These are phyloP conservation scores for Desmodesmus armatus DNA, from an alignment of 139 green algal species.

Conservation along the genomic window DNA sequence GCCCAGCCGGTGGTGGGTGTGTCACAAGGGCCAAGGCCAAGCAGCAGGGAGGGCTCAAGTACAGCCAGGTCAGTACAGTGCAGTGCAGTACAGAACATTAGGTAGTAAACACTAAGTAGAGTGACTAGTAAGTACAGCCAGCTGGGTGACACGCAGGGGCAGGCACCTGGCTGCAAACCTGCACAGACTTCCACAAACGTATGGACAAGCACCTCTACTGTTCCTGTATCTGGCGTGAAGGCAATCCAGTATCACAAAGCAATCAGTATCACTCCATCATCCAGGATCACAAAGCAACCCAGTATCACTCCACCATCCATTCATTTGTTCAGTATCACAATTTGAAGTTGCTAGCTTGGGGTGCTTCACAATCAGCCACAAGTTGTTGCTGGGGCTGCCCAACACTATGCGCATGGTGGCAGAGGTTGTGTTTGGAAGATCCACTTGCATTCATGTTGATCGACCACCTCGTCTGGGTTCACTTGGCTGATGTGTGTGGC, in stretches of 20 bases:
- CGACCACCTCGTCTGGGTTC: too few relatives aligned
- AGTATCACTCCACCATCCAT: too few relatives aligned
- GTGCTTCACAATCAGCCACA: too few relatives aligned
- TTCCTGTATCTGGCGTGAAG: background rate
- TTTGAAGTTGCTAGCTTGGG: too few relatives aligned
- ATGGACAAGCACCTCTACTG: background rate
- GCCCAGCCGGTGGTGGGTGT: background rate
- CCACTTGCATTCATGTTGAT: too few relatives aligned
- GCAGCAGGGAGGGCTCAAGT: constrained; percentile 33
- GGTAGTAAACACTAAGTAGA: background rate
- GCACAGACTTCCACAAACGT: too few relatives aligned
- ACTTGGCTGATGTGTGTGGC: background rate
- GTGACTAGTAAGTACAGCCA: background rate
- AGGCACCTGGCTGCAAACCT: too few relatives aligned
- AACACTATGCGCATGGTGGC: background rate
- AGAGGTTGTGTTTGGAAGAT: background rate
- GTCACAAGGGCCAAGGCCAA: constrained; percentile 7
- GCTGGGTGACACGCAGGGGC: too few relatives aligned
- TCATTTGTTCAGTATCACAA: too few relatives aligned
- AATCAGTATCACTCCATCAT: too few relatives aligned
- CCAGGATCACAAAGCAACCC: too few relatives aligned
- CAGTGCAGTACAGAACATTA: background rate
- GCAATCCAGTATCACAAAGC: background rate
- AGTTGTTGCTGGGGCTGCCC: too few relatives aligned
- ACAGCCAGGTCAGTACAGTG: constrained; percentile 6